Conservation (phyloP, 495 filamentous ascomycete genomes). For the Endocarpon pusillum region DNA sequence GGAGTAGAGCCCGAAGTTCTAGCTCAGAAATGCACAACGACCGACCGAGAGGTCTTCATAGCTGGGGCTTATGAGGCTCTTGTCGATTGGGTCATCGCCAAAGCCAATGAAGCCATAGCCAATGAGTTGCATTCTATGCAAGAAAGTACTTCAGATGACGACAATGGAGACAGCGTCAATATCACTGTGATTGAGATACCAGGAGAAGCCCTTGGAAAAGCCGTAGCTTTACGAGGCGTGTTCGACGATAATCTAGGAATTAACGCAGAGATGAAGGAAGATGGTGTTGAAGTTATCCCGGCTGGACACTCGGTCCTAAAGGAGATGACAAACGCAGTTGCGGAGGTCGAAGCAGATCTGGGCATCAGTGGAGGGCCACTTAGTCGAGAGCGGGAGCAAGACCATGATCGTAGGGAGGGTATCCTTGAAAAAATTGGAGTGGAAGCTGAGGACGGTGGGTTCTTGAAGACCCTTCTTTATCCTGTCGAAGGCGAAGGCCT, state of each 20-base stretch:
- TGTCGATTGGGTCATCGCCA: slow-evolving; percentile 83
- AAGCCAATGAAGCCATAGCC: slow-evolving; percentile 78
- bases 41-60: slow-evolving; percentile 68
- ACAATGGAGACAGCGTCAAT: slow-evolving; percentile 66
- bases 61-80: slow-evolving; percentile 82
- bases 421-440: slow-evolving; percentile 73
- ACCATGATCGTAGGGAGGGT: slow-evolving; percentile 63
- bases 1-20: slow-evolving; percentile 79
- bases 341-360: slow-evolving; percentile 65
- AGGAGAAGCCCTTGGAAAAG: slow-evolving; percentile 61
- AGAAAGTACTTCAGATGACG: slow-evolving; percentile 42
- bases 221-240: slow-evolving; percentile 66
- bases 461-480: slow-evolving; percentile 68
- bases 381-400: slow-evolving; percentile 55
- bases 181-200: slow-evolving; percentile 83
- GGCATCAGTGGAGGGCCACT: slow-evolving; percentile 50
- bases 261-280: slow-evolving; percentile 91
- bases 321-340: slow-evolving; percentile 69
- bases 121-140: slow-evolving; percentile 45
- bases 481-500: slow-evolving; percentile 61
- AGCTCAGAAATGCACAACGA: slow-evolving; percentile 56
- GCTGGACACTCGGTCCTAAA: slow-evolving; percentile 61
- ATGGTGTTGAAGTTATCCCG: slow-evolving; percentile 56
- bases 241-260: slow-evolving; percentile 89
- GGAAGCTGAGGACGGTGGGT: slow-evolving; percentile 67